Evolutionary conservation across 768 basidiomycete species (phyloP), one percentile per base, ranked within the genome.

Genomic region (Chiua virens): DNA sequence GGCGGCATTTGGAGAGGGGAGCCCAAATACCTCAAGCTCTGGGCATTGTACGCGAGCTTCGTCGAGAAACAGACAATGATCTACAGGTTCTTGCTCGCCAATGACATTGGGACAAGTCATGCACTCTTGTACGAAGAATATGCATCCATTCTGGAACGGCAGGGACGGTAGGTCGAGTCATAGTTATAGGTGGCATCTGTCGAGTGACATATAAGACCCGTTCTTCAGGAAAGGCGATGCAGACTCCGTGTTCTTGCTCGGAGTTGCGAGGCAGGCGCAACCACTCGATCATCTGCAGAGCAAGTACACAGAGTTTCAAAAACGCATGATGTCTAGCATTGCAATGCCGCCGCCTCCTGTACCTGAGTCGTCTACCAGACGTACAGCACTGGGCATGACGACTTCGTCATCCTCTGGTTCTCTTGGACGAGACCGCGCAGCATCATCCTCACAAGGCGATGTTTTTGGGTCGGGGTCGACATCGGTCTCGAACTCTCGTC

Each of bases 101-200:
- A 93, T 60, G 92, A 97, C 59, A 89, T 98, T 57, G 97, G 93
- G 5, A 87, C 90, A 40, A 74, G 72, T 8, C 83, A 86, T 61
- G 86, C 88, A 5, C 67, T 92, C 38, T 73, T 98, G 22, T 98
- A 98, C 61, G 96, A 98, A 70, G 95, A 98, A 68, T 89, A 86
- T 69, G 95, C 95, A 0, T 79, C 81, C 30, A 85, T 87, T 14
- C 73, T 95, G 40, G 97, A 98, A 69, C 74, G 87, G 49, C 81
- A 87, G 60, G 86, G 86, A 50, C 77, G 89, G 96, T 96, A 63
- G 52, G 81, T 60, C 9, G 3, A 7, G 28, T 48, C n/a, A 73
- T 73, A 54, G 54, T 62, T 14, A 0, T 28, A 51, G 73, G 15
- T 73, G 73, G 20, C 37, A 67, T 23, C 73, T 38, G 59, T 64